Base-by-base conservation (phyloP, 129 eudicot species). In the Lactuca saligna region DNA sequence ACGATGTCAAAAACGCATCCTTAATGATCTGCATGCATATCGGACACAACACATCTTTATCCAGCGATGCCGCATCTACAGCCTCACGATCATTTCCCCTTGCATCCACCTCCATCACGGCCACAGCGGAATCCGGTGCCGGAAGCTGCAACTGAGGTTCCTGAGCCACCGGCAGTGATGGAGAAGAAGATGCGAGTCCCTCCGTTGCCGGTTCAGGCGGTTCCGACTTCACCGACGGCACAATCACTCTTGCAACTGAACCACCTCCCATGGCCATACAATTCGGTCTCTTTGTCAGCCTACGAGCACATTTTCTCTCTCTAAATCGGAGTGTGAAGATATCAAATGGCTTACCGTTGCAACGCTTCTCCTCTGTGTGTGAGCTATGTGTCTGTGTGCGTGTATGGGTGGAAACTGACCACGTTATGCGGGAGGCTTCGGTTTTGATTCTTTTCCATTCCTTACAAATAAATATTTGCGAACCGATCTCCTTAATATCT, bases 21-120 rank as follows among this genome's bases (percentile, higher is more conserved):
- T 79, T 84, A 2, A 92, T 92, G 61, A 88, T 81, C 78, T 92
- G 96, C 91, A 92, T 88, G 89, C 98, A 92, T 29, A 92, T 86
- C 72, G 98, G 96, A 70, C 98, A 92, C 79, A 86, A 39, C 2
- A 86, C 76, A 51, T 92, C 98, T 65, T 66, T 84, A 60, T 93
- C 95, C 74, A 78, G 11, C 63, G 67, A 85, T 29, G 49, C 69
- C 46, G 31, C 75, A 17, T 16, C 82, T 35, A 29, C 70, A 75
- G 42, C 16, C 15, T 33, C 37, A 38, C 54, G 44, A 55, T 65
- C 66, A 66, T 34, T 66, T 17, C 32, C 77, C 49, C 8, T 70
- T 6, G 46, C 61, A 50, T 56, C 81, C 65, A 14, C 46, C 61
- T 68, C 83, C 70, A 53, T 66, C 46, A 41, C 66, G 5, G 63